Base-by-base conservation (phyloP, 2,329 filamentous ascomycete genomes). In the Dendryphion nanum region DNA sequence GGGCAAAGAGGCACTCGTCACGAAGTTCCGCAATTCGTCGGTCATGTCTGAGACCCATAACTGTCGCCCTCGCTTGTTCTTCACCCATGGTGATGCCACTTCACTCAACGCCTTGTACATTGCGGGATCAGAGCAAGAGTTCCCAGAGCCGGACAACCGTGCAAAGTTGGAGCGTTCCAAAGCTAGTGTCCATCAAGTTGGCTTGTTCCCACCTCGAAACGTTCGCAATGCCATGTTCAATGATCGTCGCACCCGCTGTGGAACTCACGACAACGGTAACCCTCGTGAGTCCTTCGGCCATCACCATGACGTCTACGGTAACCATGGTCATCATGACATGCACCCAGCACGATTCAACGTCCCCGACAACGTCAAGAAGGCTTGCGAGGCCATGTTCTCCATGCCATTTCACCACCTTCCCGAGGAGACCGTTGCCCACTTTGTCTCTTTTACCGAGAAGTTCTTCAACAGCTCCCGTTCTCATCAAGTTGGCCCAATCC, bases 11-110 rank as follows among this genome's bases (percentile, higher is more conserved):
- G 91, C 88, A 47, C 75, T 97, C 0, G 81, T 96, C 5, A 86
- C 94, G 63, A 96, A 97, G 61, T 98, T 98, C 59, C 83, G 93
- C 23, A 98, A 98, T 70, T 95, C 89, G 26, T 91, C 89, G 0
- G 89, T 98, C 19, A 96, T 97, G 89, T 74, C 91, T 1, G 90
- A 97, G 67, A 79, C 82, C 8, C 74, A 81, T 1, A 82, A 85
- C 36, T 95, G 89, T 55, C 83, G 89, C 1, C 93, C 93, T 1
- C 94, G 94, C 28, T 37, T 65, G 4, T 83, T 78, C 64, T 69
- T 73, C 44, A 75, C 77, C 28, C 60, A 67, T 16, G 62, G 59
- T 20, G 70, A 72, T 6, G 69, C 72, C 35, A 4, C 73, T 68
- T 2, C 63, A 64, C 42, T 72, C 26, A 33, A 42, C 16, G 45